Base-by-base conservation (phyloP, 2,329 filamentous ascomycete species). In the Drechmeria coniospora region DNA sequence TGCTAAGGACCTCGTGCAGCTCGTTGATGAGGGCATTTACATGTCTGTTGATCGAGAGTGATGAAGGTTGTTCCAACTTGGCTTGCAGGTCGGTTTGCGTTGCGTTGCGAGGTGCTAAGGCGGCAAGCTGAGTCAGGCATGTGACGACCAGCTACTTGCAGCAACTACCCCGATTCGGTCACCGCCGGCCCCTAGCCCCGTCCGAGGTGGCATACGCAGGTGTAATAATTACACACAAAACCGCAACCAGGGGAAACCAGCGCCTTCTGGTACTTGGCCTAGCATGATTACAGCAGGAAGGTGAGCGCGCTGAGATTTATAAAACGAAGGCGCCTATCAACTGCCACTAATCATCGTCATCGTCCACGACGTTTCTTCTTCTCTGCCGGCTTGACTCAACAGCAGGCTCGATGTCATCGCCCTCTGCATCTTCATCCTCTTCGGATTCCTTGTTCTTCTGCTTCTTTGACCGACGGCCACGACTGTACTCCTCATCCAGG, bases 281-380 rank as follows among this genome's bases (percentile, higher is more conserved):
- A n/a, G n/a, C n/a, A n/a, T n/a, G n/a, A n/a, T n/a, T n/a, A n/a
- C n/a, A n/a, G n/a, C n/a, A n/a, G n/a, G n/a, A n/a, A n/a, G n/a
- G n/a, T n/a, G n/a, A n/a, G n/a, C n/a, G n/a, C n/a, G n/a, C 17
- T 18, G 1, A 12, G 11, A 14, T 9, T 9, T 4, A 21, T 15
- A 8, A 6, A 20, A 10, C 9, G 11, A 2, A 25, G 20, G 9
- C 22, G 15, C 22, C 21, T 20, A 26, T 29, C 25, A n/a, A n/a
- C 26, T 32, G 27, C 32, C 35, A 42, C 35, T 62, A 60, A 23
- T 71, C 67, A 22, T 74, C 69, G 31, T 74, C 68, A 30, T 74
- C 69, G 30, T 72, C 68, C 32, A 75, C 58, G 36, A 75, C 53
- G 22, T 57, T 60, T 37, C 68, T 62, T 33, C 69, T 59, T 43